Conservation (phyloP, 305 asterid genomes). For the Fraxinus xanthoxyloides region DNA sequence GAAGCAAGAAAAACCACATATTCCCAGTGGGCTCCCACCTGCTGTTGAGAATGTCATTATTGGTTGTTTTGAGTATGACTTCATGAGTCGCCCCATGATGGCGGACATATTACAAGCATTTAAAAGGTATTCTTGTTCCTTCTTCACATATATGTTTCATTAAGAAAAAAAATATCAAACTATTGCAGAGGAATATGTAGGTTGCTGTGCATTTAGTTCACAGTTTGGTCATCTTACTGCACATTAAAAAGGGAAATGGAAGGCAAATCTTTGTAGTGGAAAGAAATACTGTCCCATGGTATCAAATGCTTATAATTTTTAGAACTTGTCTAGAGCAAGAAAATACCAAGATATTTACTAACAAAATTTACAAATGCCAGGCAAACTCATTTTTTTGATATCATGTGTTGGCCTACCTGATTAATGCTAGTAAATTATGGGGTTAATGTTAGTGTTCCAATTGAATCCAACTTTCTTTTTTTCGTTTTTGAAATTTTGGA, state of each 20-base stretch:
- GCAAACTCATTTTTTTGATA: neutral
- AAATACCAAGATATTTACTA: neutral
- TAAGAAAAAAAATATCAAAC: neutral
- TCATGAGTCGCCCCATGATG: conserved; percentile 85
- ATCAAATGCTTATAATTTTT: neutral
- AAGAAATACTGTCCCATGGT: neutral
- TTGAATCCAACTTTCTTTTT: neutral
- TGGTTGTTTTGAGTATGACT: conserved; percentile 90
- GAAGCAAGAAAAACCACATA: conserved; percentile 66
- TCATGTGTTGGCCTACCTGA: neutral
- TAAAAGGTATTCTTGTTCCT: conserved; percentile 50
- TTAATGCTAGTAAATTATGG: neutral
- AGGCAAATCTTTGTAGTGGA: neutral
- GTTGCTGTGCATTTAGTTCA: neutral
- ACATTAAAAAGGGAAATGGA: neutral
- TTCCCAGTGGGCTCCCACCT: conserved; percentile 90
- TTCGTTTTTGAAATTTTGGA: neutral
- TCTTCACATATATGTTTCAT: neutral
- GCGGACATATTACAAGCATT: conserved; percentile 75
- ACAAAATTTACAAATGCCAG: neutral
- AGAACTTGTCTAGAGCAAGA: neutral
- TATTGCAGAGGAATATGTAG: neutral
- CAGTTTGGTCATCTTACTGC: neutral
- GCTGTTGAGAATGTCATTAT: conserved; percentile 65
- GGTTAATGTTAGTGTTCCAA: neutral